phyloP scores from a whole-genome alignment of 2,329 filamentous ascomycete species.

The Microascus cirrosus region DNA sequence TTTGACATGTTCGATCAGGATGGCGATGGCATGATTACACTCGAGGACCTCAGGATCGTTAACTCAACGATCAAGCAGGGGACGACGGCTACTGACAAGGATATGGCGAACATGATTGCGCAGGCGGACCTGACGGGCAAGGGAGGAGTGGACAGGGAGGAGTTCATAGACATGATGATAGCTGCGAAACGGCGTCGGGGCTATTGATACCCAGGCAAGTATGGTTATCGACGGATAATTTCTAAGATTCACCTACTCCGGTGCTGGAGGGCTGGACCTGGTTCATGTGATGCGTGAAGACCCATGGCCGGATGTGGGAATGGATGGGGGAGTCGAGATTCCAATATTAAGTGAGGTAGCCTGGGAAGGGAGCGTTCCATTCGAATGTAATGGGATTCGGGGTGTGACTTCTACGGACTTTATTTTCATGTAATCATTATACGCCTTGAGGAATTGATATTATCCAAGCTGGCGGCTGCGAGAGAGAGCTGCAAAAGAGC shows the following conservation, averaged over 20 bases:
- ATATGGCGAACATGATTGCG: conserved; percentile 92
- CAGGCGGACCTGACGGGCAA: conserved; percentile 95
- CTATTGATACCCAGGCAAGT: conserved; percentile 2
- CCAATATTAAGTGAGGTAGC: not conserved
- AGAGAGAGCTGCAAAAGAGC: no score
- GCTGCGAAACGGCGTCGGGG: conserved; percentile 10
- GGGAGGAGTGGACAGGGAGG: conserved; percentile 61
- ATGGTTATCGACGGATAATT: not conserved
- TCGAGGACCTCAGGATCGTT: conserved; percentile 79
- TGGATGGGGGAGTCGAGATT: not conserved
- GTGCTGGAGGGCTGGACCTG: not conserved
- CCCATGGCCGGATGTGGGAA: not conserved
- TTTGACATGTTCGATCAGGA: conserved; percentile 92
- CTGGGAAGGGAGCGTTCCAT: no score
- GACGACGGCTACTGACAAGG: conserved; percentile 74
- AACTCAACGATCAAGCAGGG: conserved; percentile 81
- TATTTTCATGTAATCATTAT: no score
- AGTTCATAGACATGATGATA: conserved; percentile 54
- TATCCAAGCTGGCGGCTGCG: no score
- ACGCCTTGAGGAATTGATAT: no score
- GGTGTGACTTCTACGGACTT: no score
- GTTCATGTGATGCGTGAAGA: not conserved
- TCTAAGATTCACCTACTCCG: not conserved
- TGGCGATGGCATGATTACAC: conserved; percentile 78
- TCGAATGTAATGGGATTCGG: no score